A percentile compares a stretch with the other conserved stretches of the same genome.
Evolutionary conservation across 495 filamentous ascomycete species (phyloP).

Genomic region (Chaetomidium leptoderma): DNA sequence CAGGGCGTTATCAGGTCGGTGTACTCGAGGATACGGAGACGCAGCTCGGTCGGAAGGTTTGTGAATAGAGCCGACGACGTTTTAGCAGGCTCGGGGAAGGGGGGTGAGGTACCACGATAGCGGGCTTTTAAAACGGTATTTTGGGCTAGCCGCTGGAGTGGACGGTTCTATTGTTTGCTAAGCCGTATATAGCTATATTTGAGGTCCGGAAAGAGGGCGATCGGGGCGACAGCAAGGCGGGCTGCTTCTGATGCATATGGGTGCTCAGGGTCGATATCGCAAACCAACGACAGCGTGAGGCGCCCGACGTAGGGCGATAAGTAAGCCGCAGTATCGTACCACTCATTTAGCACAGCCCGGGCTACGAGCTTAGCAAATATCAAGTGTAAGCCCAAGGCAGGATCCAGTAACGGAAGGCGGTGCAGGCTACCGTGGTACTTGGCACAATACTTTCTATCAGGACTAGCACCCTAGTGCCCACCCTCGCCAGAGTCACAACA

Average conservation of each 20-base stretch:
- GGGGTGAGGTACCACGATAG: not conserved
- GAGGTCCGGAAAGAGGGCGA: not conserved
- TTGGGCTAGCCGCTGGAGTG: not conserved
- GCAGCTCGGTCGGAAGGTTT: not conserved
- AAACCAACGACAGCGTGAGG: not conserved
- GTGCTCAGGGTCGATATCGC: not conserved
- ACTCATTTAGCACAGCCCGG: not conserved
- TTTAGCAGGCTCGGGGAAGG: not conserved
- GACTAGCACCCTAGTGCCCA: not conserved
- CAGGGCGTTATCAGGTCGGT: slow-evolving; percentile 7
- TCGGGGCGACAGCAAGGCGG: not conserved
- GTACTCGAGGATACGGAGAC: slow-evolving; percentile 7
- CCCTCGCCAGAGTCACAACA: not conserved
- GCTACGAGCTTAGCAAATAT: not conserved
- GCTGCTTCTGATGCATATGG: not conserved
- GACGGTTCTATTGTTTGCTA: not conserved
- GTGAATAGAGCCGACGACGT: not conserved
- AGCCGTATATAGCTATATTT: not conserved
- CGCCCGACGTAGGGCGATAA: not conserved
- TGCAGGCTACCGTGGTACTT: not conserved
- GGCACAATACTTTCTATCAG: not conserved
- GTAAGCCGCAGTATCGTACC: not conserved
- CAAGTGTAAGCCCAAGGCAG: not conserved
- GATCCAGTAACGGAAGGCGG: not conserved
- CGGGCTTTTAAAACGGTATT: not conserved